Evolutionary conservation across 805 yeast species (phyloP).

Genomic region (Ogataea paradorogensis): DNA sequence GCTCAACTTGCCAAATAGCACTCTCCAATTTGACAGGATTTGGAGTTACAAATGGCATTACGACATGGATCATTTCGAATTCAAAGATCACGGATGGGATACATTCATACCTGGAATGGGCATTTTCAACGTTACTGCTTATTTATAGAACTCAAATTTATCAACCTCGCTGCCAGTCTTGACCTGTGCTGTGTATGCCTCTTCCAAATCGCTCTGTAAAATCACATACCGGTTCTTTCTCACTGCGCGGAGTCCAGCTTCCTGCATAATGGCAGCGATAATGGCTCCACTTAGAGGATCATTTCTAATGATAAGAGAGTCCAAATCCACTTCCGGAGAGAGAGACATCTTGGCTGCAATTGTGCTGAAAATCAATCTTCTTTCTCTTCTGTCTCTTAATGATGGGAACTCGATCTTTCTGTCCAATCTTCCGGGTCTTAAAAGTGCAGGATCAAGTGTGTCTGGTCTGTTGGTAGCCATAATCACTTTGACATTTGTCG

Average conservation of each 20-base stretch:
- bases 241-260: slow-evolving; percentile 98
- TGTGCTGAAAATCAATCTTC: slow-evolving; percentile 93
- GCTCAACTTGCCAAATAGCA: slow-evolving; percentile 14
- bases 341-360: slow-evolving; percentile 96
- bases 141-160: slow-evolving; percentile 96
- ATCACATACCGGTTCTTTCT: slow-evolving; percentile 97
- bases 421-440: slow-evolving; percentile 98
- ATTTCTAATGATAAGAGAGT: slow-evolving; percentile 89
- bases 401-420: slow-evolving; percentile 97
- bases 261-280: slow-evolving; percentile 99
- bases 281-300: slow-evolving; percentile 97
- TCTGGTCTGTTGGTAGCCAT: slow-evolving; percentile 99
- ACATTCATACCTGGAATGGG: slow-evolving; percentile 64
- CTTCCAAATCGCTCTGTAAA: slow-evolving; percentile 93
- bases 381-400: slow-evolving; percentile 93
- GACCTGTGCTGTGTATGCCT: slow-evolving; percentile 95
- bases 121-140: slow-evolving; percentile 39
- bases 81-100: slow-evolving; percentile 34
- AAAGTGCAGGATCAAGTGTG: slow-evolving; percentile 95
- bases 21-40: slow-evolving; percentile 15
- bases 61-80: slow-evolving; percentile 75
- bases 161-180: slow-evolving; percentile 94
- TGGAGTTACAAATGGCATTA: slow-evolving; percentile 49
- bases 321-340: slow-evolving; percentile 97
- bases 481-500: slow-evolving; percentile 91